Evolutionary conservation across 306 rosid species (phyloP), one percentile per base, ranked within the genome.

Genomic region (Purshia tridentata): DNA sequence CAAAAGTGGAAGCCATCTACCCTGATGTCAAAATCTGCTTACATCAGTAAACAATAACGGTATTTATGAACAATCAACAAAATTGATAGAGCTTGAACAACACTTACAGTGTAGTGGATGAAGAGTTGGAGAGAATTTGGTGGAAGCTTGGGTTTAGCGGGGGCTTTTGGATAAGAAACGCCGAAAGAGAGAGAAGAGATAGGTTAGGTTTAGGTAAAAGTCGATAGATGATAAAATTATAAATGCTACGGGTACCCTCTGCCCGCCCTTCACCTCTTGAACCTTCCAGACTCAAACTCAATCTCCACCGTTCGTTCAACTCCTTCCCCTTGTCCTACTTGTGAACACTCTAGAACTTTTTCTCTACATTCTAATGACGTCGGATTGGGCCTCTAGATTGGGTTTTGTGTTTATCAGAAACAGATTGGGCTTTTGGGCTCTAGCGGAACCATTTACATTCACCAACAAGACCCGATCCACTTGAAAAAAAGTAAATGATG

Each of bases 1-100:
- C 82, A 69, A 89, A 89, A 9, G 98, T 72, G 13, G 96, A 88
- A 0, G 97, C 97, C 99, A 95, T 95, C 78, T 69, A 72, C 62
- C 51, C 79, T n/a, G n/a, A n/a, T n/a, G n/a, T n/a, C 64, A 14
- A 54, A 46, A 20, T 22, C 40, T 2, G 19, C n/a, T 4, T 6
- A 42, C 44, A 39, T 52, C 35, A 50, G 22, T 18, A 53, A 5
- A 55, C 20, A 20, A 19, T 6, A 55, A 4, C 9, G 9, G 14
- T 55, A 55, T 5, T 8, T 16, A 51, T 16, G 55, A 15, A 19
- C 55, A 4, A 8, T 6, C 8, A 5, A 44, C 5, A 18, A 29
- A 1, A 29, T 29, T 29, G 46, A 60, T 19, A 60, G 42, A 3
- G 19, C 0, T 12, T 40, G 61, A 18, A n/a, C 48, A 39, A 18